Evolutionary conservation across 257 asterid species (phyloP).

Genomic region (Avicennia marina): DNA sequence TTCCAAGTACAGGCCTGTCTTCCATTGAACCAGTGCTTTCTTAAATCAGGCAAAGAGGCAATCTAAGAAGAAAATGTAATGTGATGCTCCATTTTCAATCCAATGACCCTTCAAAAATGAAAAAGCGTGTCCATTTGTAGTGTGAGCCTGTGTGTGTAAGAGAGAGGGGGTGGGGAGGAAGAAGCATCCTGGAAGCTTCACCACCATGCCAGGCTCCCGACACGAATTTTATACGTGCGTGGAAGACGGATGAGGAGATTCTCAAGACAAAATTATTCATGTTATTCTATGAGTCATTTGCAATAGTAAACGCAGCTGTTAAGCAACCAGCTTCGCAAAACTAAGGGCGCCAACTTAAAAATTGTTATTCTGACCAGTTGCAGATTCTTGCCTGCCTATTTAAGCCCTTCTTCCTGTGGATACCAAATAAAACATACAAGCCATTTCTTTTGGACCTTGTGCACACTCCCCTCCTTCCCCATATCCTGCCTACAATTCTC

Average conservation of each 20-base stretch:
- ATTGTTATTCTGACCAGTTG: conserved; percentile 20
- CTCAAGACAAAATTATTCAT: conserved; percentile 32
- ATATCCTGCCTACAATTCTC: too few species aligned
- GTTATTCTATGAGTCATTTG: conserved; percentile 34
- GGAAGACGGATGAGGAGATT: conserved; percentile 36
- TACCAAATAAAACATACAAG: conserved; percentile 38
- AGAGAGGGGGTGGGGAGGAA: conserved; percentile 9
- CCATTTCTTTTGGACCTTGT: conserved; percentile 33
- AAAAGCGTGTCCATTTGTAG: too few species aligned
- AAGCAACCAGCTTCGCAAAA: conserved; percentile 45
- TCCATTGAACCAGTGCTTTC: conserved; percentile 7
- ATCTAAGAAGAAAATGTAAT: neutral
- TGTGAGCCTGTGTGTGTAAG: conserved; percentile 10
- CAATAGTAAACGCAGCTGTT: conserved; percentile 44
- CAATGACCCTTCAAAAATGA: too few species aligned
- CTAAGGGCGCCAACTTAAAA: conserved; percentile 19
- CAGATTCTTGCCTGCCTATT: conserved; percentile 42
- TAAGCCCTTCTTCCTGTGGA: conserved; percentile 33
- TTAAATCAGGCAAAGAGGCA: conserved; percentile 18
- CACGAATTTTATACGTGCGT: conserved; percentile 27
- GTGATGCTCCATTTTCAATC: too few species aligned
- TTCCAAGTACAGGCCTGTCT: conserved; percentile 16
- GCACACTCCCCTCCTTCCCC: conserved; percentile 33
- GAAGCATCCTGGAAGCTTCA: conserved; percentile 50
- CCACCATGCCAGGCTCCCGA: conserved; percentile 36